These are phyloP conservation scores for Micractinium sp. DNA, from an alignment of 139 green algal species.

Conservation along the genomic window DNA sequence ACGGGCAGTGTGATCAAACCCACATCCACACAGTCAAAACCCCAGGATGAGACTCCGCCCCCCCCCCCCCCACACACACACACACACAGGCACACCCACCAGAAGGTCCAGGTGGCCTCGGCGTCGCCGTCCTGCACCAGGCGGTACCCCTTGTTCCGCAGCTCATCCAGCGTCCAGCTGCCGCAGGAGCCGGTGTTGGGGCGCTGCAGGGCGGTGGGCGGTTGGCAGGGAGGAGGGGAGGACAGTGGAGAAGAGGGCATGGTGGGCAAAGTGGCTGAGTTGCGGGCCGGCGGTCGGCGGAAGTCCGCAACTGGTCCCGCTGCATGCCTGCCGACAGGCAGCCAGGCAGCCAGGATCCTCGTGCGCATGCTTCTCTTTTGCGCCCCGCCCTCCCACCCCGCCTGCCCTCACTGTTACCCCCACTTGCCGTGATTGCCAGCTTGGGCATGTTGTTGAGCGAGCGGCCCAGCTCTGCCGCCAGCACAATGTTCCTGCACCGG, in stretches of 20 bases:
- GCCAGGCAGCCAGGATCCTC: too few relatives aligned
- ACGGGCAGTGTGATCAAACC: too few relatives aligned
- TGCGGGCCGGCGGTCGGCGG: too few relatives aligned
- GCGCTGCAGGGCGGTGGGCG: background rate
- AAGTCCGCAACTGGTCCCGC: too few relatives aligned
- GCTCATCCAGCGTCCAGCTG: background rate
- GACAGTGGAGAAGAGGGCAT: background rate
- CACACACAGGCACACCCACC: too few relatives aligned
- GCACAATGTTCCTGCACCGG: background rate
- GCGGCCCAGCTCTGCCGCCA: background rate
- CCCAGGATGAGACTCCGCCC: too few relatives aligned
- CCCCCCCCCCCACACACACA: background rate
- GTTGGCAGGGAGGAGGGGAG: background rate
- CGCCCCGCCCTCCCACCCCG: too few relatives aligned
- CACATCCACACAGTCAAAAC: too few relatives aligned
- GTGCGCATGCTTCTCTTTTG: too few relatives aligned
- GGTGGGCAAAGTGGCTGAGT: too few relatives aligned
- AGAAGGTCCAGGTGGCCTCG: background rate
- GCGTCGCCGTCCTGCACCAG: background rate
- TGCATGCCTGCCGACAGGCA: background rate
- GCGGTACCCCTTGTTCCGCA: background rate
- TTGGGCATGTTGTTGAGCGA: background rate
- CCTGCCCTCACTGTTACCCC: background rate
- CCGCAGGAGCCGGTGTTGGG: background rate
- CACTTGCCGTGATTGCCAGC: background rate